Base-by-base conservation (phyloP, 495 filamentous ascomycete species). In the Lasiosphaeria miniovina region DNA sequence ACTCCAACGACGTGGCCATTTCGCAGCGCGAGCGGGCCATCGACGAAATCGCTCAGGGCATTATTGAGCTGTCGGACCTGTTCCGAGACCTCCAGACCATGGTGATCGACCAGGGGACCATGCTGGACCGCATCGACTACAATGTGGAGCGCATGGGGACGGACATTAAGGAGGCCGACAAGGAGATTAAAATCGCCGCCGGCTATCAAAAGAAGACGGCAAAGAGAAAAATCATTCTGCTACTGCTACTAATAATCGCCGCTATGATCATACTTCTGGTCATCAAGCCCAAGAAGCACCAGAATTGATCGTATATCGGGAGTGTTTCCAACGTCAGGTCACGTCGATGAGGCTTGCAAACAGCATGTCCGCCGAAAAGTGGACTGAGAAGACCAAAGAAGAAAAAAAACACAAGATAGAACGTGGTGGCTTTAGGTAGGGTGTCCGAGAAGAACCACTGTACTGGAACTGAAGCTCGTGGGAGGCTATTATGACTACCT, bases 101-200 rank as follows among this genome's bases (percentile, higher is more conserved):
- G 92, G 88, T 98, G 57, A 98, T 98, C 60, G 94, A 98, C 72
- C 94, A 98, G 74, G 94, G 94, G 11, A 97, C 91, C 34, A 91
- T 98, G 88, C 84, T 98, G 31, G 94, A 98, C 75, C 84, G 94
- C 40, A 97, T 98, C 67, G 94, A 98, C 70, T 98, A 96, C 76
- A 98, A 98, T 70, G 89, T 98, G 40, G 94, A 98, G 75, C 80
- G 83, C 58, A 96, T 97, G 91, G 85, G 83, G 11, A 84, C 83
- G 32, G 89, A 97, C 66, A 90, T 98, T 36, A 96, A 96, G 70
- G 86, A 81, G 17, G 94, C 94, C 8, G 91, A 94, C 60, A 93
- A 93, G 72, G 94, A 98, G 74, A 81, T 98, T 55, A 90, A 82
- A 61, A 86, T 93, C 58, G 90, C 90, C 73, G 63, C 87, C 17